These are phyloP conservation scores for Ustilago xerochloae DNA, from an alignment of 1,284 basidiomycete species.

Conservation along the genomic window DNA sequence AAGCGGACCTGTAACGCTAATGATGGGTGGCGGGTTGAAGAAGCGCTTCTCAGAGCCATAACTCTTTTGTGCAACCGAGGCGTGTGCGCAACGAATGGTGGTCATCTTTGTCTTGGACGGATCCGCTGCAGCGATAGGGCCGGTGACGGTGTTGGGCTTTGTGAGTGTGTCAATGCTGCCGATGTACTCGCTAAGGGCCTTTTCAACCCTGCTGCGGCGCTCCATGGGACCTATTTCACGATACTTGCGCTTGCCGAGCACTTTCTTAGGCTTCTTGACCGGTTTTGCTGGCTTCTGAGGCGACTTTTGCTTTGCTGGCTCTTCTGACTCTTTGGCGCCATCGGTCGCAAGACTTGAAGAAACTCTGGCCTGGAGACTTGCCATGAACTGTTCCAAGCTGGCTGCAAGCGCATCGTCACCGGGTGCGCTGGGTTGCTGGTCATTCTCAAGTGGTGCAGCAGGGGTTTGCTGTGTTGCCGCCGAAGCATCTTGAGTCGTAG, in stretches of 20 bases:
- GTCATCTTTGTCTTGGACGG: constrained; percentile 70
- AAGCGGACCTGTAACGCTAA: constrained; percentile 82
- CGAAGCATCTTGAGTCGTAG: background rate
- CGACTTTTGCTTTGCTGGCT: constrained; percentile 17
- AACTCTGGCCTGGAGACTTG: constrained; percentile 38
- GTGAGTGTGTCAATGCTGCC: constrained; percentile 34
- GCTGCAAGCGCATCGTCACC: constrained; percentile 50
- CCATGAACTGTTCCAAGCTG: constrained; percentile 59
- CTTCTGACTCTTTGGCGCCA: constrained; percentile 4
- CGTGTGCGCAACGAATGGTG: constrained; percentile 85
- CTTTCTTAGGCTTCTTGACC: constrained; percentile 37
- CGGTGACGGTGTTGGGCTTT: constrained; percentile 44
- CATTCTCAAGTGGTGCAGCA: background rate
- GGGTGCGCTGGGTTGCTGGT: constrained; percentile 1
- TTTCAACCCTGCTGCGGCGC: constrained; percentile 36
- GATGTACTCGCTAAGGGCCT: constrained; percentile 46
- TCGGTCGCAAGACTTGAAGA: constrained; percentile 24
- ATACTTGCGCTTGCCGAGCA: constrained; percentile 50
- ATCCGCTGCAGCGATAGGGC: constrained; percentile 33
- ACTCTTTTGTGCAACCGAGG: constrained; percentile 89
- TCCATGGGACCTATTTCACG: constrained; percentile 46
- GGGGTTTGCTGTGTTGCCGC: background rate
- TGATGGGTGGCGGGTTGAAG: constrained; percentile 86
- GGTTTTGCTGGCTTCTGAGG: constrained; percentile 26
- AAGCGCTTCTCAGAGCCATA: constrained; percentile 92